A percentile compares a stretch with the other conserved stretches of the same genome.
phyloP scores from a whole-genome alignment of 2,329 filamentous ascomycete species.

The Cadophora malorum region DNA sequence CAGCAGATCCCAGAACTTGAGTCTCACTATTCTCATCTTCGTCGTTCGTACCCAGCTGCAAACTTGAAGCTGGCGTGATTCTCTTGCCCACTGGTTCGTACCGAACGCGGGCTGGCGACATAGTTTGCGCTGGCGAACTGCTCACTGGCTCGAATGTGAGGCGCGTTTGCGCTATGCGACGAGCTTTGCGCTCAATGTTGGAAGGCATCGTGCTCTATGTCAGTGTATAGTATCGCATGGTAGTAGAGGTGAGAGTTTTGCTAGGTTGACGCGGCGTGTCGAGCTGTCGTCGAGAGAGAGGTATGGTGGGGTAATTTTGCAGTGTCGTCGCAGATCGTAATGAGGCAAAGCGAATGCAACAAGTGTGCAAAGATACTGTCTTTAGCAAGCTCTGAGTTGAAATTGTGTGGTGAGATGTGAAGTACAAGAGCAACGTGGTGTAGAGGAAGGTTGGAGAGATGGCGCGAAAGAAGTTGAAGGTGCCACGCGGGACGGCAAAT shows the following conservation, averaged over 20 bases:
- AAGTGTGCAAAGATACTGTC: neutral
- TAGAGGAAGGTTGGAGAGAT: neutral
- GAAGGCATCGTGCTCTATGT: slow-evolving; percentile 29
- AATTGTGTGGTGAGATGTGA: too few relatives aligned
- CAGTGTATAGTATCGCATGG: neutral
- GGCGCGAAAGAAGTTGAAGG: neutral
- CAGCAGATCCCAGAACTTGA: slow-evolving; percentile 25
- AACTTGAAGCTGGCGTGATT: slow-evolving; percentile 25
- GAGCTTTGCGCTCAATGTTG: slow-evolving; percentile 37
- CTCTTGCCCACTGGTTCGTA: slow-evolving; percentile 31
- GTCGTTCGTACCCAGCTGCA: slow-evolving; percentile 1
- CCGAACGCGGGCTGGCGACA: slow-evolving; percentile 39
- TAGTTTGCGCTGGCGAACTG: slow-evolving; percentile 27
- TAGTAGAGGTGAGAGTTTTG: neutral
- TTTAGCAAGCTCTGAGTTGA: neutral
- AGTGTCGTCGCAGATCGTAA: neutral
- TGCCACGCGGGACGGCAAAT: neutral
- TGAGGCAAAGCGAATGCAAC: neutral
- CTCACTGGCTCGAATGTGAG: slow-evolving; percentile 40
- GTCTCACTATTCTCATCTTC: slow-evolving; percentile 23
- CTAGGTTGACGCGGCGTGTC: neutral
- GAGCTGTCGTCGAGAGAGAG: neutral
- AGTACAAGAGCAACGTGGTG: neutral
- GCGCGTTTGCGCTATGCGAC: slow-evolving; percentile 41
- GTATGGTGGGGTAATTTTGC: neutral